These are phyloP conservation scores for Dentipellis sp. DNA, from an alignment of 768 basidiomycete genomes.

Conservation along the genomic window DNA sequence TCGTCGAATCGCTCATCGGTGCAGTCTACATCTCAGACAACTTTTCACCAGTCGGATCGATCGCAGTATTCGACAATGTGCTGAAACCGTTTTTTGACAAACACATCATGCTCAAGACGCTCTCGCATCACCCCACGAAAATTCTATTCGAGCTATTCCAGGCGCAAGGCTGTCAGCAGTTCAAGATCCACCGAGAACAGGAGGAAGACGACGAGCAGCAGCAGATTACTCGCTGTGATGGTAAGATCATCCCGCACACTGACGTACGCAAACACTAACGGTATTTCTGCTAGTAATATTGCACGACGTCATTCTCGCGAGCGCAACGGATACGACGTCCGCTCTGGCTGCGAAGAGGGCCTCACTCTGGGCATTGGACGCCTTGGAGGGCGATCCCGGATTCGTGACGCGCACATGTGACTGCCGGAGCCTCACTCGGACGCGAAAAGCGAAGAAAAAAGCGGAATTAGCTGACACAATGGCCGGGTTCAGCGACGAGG, in stretches of 20 bases:
- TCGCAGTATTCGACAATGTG: constrained; percentile 56
- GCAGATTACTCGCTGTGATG: constrained; percentile 36
- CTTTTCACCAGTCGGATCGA: constrained; percentile 51
- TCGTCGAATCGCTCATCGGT: constrained; percentile 73
- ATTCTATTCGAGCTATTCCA: constrained; percentile 67
- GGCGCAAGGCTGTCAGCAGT: constrained; percentile 59
- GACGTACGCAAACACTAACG: neutral
- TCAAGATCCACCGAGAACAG: constrained; percentile 33
- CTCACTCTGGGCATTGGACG: constrained; percentile 59
- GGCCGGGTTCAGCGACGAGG: constrained; percentile 16
- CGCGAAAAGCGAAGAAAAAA: constrained; percentile 30
- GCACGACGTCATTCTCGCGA: constrained; percentile 56
- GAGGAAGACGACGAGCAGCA: constrained; percentile 32
- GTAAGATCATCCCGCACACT: constrained; percentile 26
- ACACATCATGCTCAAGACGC: constrained; percentile 62
- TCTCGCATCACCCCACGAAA: constrained; percentile 73
- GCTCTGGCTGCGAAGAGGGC: constrained; percentile 51
- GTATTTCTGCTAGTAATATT: constrained; percentile 44
- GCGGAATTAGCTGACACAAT: constrained; percentile 21
- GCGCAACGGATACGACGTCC: constrained; percentile 40
- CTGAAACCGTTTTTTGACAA: constrained; percentile 74
- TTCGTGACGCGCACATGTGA: constrained; percentile 60
- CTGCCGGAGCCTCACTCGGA: constrained; percentile 36
- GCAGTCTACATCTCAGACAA: constrained; percentile 73
- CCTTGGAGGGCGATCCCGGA: constrained; percentile 51